phyloP scores from a whole-genome alignment of 208 protist species.

The Vickermania spadyakhi region DNA sequence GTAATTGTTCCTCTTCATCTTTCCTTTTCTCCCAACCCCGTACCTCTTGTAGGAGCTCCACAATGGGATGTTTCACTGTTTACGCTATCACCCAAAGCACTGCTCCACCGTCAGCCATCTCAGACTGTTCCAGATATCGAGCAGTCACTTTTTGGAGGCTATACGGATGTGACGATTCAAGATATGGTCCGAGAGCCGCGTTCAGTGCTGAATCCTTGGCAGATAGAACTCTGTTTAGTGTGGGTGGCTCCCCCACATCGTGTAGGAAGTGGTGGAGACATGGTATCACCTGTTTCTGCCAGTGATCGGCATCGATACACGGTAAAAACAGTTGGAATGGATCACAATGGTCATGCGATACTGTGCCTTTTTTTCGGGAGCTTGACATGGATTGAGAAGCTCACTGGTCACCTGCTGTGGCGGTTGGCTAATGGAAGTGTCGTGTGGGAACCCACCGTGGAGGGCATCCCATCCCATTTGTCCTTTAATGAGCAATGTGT shows the following conservation, averaged over 20 bases:
- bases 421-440: background rate
- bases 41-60: conserved; percentile 52
- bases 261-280: background rate
- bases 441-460: background rate
- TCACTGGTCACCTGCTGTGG: background rate
- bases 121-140: background rate
- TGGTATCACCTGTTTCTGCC: background rate
- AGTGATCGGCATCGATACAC: background rate
- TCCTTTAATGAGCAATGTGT: background rate
- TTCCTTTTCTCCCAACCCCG: conserved; percentile 20
- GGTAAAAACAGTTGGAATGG: background rate
- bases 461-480: background rate
- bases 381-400: background rate
- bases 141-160: background rate
- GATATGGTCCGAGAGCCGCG: background rate
- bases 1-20: conserved; percentile 45
- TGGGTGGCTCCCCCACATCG: background rate
- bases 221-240: conserved; percentile 9
- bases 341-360: background rate
- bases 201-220: background rate
- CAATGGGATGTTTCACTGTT: conserved; percentile 22
- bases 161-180: background rate
- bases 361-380: background rate
- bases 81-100: conserved; percentile 25
- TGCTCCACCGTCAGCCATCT: conserved; percentile 11